phyloP scores from a whole-genome alignment of 306 rosid species.

The Hylodesmum podocarpum region DNA sequence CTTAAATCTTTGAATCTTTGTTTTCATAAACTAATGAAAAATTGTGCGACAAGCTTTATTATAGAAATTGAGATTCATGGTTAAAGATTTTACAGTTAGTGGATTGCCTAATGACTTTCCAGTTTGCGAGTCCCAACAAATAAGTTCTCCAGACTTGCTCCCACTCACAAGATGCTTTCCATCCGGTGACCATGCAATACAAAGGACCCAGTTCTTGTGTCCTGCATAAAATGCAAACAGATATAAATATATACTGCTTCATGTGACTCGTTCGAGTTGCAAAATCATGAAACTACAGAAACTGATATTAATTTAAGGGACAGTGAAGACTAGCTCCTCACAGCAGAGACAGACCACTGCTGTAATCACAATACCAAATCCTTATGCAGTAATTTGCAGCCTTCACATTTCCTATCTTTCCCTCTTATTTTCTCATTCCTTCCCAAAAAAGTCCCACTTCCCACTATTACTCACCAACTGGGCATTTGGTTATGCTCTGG shows the following conservation, averaged over 20 bases:
- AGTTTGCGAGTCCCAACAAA: slow-evolving; percentile 88
- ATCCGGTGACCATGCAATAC: slow-evolving; percentile 95
- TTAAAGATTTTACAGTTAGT: slow-evolving; percentile 50
- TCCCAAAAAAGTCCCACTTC: background rate
- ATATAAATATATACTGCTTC: background rate
- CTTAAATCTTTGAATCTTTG: no score
- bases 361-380: background rate
- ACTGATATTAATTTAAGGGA: background rate
- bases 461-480: background rate
- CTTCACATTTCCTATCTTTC: background rate
- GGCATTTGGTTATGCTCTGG: background rate
- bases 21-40: background rate
- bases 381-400: background rate
- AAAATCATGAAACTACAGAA: slow-evolving; percentile 3
- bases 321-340: background rate
- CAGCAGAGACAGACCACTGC: background rate
- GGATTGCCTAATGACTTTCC: slow-evolving; percentile 78
- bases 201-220: slow-evolving; percentile 93
- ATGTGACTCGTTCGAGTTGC: background rate
- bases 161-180: slow-evolving; percentile 94
- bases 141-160: slow-evolving; percentile 88
- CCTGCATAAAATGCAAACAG: slow-evolving; percentile 45
- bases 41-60: background rate
- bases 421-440: background rate
- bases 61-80: background rate